phyloP scores from a whole-genome alignment of 2,329 filamentous ascomycete genomes.

The Xylaria sp. region DNA sequence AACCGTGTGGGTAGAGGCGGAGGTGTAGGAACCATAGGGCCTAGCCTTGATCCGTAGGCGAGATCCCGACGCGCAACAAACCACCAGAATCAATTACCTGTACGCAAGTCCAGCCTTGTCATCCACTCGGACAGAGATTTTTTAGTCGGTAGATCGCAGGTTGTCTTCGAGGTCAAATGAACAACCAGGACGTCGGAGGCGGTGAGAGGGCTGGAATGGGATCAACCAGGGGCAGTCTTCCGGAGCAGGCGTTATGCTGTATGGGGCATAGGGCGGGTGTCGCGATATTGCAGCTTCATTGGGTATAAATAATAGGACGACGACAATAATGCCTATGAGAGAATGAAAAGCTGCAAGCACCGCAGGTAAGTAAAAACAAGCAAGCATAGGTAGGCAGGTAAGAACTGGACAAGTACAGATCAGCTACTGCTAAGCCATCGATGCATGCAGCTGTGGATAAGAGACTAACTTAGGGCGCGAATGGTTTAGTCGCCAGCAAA shows the following conservation, averaged over 20 bases:
- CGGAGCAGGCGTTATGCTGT: conserved; percentile 6
- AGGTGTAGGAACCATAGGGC: conserved; percentile 50
- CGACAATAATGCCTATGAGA: background rate
- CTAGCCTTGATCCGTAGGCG: conserved; percentile 1
- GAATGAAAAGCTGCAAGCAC: background rate
- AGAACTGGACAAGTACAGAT: background rate
- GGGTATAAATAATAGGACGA: conserved; percentile 5
- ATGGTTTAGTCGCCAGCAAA: conserved; percentile 7
- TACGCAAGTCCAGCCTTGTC: conserved; percentile 6
- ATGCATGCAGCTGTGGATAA: conserved; percentile 3
- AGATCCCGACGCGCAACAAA: conserved; percentile 6
- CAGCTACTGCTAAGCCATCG: conserved; percentile 1
- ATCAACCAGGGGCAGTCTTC: conserved; percentile 7
- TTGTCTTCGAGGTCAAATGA: conserved; percentile 13
- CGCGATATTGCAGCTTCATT: conserved; percentile 7
- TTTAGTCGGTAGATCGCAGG: conserved; percentile 6
- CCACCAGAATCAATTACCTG: conserved; percentile 1
- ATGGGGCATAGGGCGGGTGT: conserved; percentile 6
- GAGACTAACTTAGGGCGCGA: conserved; percentile 1
- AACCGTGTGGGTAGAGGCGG: conserved; percentile 68
- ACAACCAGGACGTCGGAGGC: conserved; percentile 1
- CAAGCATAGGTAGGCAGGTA: background rate
- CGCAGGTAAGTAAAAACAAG: background rate
- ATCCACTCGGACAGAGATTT: conserved; percentile 2
- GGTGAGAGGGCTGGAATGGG: background rate